Base-by-base conservation (phyloP, 2,329 filamentous ascomycete genomes). In the Ophiostoma ulmi region DNA sequence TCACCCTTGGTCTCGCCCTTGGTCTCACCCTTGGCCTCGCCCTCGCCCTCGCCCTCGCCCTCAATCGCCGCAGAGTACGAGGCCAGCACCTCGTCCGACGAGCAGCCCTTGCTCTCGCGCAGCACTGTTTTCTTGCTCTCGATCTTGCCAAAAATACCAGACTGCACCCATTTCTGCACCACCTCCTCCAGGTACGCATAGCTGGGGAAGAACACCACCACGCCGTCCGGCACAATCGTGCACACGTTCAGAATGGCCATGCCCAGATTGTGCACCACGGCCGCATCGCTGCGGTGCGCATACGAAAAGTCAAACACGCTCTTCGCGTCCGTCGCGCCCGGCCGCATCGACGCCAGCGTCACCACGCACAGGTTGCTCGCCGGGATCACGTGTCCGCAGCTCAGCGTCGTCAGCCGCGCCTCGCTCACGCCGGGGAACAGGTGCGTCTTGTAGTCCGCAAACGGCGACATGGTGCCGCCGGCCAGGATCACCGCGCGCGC, bases 391-490 rank as follows among this genome's bases (percentile, higher is more conserved):
- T 99, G 95, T 0, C 93, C 94, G 78, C 94, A 99, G 74, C 93
- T 97, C 39, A 97, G 86, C 0, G 92, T 97, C 11, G 86, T 89
- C 64, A 98, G 86, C 71, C 87, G 87, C 0, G 82, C 79, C 0
- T 84, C 75, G 0, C 86, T 78, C 0, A 97, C 79, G 67, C 91
- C 90, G 0, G 94, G 91, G 73, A 99, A 95, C 0, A 99, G 84
- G 75, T 97, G 92, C 4, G 90, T 86, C 48, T 86, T 89, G 79
- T 97, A 99, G 80, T 98, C 95, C 35, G 90, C 87, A 82, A 98
- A 97, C 0, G 95, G 95, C 2, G 95, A 97, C 95, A 99, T 98
- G 36, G 95, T 99, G 31, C 95, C 95, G 71, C 95, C 95, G 0
- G 94, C 95, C 3, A 99, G 83, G 61, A 99, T 90, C 3, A 99